Conservation (phyloP, 345 rosid species). For the Bruguiera gymnorhiza region DNA sequence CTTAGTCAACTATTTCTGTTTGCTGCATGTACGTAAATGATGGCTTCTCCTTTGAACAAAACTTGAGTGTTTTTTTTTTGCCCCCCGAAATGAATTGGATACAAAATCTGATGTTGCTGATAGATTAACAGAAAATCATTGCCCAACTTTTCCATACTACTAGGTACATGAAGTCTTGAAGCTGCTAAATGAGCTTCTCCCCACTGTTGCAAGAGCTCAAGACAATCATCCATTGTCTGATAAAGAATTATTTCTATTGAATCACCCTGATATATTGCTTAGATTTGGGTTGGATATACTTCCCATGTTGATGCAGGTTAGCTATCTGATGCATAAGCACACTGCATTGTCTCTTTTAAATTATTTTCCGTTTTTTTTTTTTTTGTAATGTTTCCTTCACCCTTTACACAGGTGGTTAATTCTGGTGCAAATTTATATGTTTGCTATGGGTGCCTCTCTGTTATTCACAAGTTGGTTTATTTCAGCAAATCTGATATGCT, state of each 20-base stretch:
- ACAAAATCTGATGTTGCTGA: not conserved
- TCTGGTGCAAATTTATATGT: constrained; percentile 78
- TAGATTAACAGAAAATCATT: not conserved
- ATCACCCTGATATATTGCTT: constrained; percentile 57
- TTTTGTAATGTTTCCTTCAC: constrained; percentile 9
- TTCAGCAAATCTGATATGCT: constrained; percentile 66
- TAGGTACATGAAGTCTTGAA: constrained; percentile 92
- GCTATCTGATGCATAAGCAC: constrained; percentile 17
- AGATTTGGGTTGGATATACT: constrained; percentile 61
- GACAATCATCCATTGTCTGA: constrained; percentile 47
- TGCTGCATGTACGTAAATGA: not conserved
- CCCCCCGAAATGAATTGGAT: too few species aligned
- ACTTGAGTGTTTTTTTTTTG: not conserved
- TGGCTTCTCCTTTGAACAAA: not conserved
- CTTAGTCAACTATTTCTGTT: not conserved
- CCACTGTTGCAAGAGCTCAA: constrained; percentile 38
- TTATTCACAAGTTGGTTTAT: constrained; percentile 61
- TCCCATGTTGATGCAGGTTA: constrained; percentile 78
- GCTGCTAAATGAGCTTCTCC: constrained; percentile 84
- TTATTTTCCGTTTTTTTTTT: constrained; percentile 10
- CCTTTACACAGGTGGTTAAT: constrained; percentile 60
- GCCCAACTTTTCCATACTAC: constrained; percentile 6
- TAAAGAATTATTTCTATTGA: constrained; percentile 55
- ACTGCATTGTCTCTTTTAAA: constrained; percentile 8
- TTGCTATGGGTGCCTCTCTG: constrained; percentile 77